These are phyloP conservation scores for Blastomyces parvus DNA, from an alignment of 2,329 filamentous ascomycete genomes.

Conservation along the genomic window DNA sequence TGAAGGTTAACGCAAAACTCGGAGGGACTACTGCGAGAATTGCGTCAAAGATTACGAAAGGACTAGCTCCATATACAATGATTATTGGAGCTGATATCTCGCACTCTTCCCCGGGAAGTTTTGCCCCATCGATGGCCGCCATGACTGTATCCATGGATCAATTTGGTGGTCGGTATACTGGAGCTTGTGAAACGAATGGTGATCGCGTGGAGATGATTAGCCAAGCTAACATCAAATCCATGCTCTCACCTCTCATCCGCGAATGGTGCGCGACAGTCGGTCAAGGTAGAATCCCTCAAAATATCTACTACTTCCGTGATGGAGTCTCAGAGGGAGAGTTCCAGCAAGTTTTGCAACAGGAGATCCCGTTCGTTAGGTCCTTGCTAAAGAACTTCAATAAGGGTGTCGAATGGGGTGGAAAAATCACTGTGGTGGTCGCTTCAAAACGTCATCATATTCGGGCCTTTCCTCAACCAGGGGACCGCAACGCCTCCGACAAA, in stretches of 20 bases:
- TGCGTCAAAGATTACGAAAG: conserved; percentile 34
- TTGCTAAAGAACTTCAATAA: conserved; percentile 39
- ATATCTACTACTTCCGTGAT: conserved; percentile 87
- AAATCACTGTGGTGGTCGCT: conserved; percentile 77
- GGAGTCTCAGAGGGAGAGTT: conserved; percentile 87
- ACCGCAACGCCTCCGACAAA: conserved; percentile 49
- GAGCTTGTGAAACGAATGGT: conserved; percentile 73
- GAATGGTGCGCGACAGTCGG: conserved; percentile 54
- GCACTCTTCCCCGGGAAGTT: conserved; percentile 62
- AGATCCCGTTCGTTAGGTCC: conserved; percentile 61
- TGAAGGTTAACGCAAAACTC: conserved; percentile 96
- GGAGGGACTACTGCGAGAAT: conserved; percentile 64
- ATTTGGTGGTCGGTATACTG: conserved; percentile 64
- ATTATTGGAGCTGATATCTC: conserved; percentile 88
- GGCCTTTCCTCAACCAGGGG: conserved; percentile 64
- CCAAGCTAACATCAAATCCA: conserved; percentile 52
- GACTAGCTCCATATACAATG: conserved; percentile 50
- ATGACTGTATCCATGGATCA: conserved; percentile 73
- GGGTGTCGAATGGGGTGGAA: conserved; percentile 40
- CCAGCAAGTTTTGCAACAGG: conserved; percentile 64
- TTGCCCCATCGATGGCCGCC: conserved; percentile 68
- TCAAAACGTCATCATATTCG: conserved; percentile 92
- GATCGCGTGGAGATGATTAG: conserved; percentile 70
- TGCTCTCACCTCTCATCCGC: conserved; percentile 55
- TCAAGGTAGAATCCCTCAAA: conserved; percentile 50